Conservation (phyloP, 805 yeast genomes). For the Yarrowia osloensis region DNA sequence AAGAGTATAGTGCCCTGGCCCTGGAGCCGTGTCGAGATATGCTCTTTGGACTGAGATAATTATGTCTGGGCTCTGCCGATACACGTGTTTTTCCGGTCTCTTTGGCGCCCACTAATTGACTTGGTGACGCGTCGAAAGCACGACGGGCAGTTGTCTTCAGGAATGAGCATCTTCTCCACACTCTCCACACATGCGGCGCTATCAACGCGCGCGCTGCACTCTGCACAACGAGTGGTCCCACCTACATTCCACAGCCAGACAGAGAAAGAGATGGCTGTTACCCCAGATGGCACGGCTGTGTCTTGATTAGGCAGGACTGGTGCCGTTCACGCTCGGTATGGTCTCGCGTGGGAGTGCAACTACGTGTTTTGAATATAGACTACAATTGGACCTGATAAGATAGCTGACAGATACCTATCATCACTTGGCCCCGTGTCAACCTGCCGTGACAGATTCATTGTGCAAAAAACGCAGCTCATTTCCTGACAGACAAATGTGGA, state of each 20-base stretch:
- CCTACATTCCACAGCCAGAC: constrained; percentile 1
- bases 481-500: not conserved
- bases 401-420: not conserved
- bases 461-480: too few relatives aligned
- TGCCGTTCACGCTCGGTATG: not conserved
- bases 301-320: constrained; percentile 10
- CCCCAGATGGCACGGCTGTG: constrained; percentile 29
- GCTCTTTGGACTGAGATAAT: not conserved
- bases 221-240: constrained; percentile 18
- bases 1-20: not conserved
- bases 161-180: not conserved
- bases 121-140: not conserved
- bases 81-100: not conserved
- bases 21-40: not conserved
- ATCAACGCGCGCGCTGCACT: constrained; percentile 6
- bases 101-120: not conserved
- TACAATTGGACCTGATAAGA: too few relatives aligned
- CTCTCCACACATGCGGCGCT: constrained; percentile 28
- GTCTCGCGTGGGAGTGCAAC: too few relatives aligned
- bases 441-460: not conserved
- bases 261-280: not conserved
- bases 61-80: not conserved
- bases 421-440: not conserved
- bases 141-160: not conserved
- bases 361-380: too few relatives aligned